phyloP scores from a whole-genome alignment of 768 basidiomycete species.

The Kondoa malvinella region DNA sequence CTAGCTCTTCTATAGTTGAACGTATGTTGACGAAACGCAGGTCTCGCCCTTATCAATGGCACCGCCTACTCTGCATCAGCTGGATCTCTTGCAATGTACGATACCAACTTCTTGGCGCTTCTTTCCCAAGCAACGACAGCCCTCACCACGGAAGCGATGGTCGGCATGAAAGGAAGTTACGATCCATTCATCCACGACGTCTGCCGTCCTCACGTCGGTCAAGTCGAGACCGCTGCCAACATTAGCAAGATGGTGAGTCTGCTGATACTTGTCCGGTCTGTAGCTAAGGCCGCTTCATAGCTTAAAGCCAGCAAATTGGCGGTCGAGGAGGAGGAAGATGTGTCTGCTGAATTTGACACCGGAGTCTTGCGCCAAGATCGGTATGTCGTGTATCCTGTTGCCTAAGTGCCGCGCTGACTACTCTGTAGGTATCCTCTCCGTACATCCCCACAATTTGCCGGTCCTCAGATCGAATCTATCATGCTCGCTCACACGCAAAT shows the following conservation, averaged over 20 bases:
- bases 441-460: constrained; percentile 67
- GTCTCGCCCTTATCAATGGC: constrained; percentile 43
- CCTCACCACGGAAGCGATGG: constrained; percentile 62
- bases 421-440: neutral
- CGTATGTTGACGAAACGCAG: neutral
- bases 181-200: constrained; percentile 48
- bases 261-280: too few relatives aligned
- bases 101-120: constrained; percentile 38
- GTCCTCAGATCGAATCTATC: constrained; percentile 69
- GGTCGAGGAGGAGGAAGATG: constrained; percentile 52
- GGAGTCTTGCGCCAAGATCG: constrained; percentile 66
- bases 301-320: constrained; percentile 54
- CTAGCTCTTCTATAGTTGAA: neutral
- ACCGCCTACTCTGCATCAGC: constrained; percentile 41
- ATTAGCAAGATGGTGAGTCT: constrained; percentile 43
- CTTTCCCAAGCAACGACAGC: constrained; percentile 55
- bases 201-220: constrained; percentile 68
- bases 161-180: constrained; percentile 40
- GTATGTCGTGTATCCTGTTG: constrained; percentile 32
- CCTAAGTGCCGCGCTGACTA: constrained; percentile 27
- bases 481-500: constrained; percentile 48
- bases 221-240: constrained; percentile 56
- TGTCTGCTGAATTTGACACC: constrained; percentile 52
- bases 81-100: constrained; percentile 55
- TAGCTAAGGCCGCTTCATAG: too few relatives aligned